Percentiles rank a stretch among this genome's conserved stretches.
Evolutionary conservation across 164 flowering plant genomes (phyloP).

Genomic region (Dillenia turbinata): DNA sequence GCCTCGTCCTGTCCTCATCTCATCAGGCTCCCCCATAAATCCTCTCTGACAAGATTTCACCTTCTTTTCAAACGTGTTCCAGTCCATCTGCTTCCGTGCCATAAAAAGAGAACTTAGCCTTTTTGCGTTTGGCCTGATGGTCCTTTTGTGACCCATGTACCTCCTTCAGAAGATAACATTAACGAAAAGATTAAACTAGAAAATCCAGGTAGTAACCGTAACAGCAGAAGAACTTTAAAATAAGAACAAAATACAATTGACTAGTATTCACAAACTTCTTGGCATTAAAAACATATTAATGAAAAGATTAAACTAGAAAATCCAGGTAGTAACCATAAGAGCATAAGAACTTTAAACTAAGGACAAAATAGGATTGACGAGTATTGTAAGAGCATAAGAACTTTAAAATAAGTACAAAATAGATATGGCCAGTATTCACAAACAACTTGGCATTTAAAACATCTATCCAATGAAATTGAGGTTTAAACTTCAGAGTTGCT

Average conservation of each 20-base stretch:
- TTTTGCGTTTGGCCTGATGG: constrained; percentile 92
- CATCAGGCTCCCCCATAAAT: constrained; percentile 98
- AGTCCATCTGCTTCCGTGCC: constrained; percentile 57
- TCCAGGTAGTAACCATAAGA: no score
- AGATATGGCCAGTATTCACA: no score
- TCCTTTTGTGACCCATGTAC: constrained; percentile 93
- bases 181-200: not conserved
- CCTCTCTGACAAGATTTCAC: constrained; percentile 79
- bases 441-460: no score
- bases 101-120: constrained; percentile 73
- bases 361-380: no score
- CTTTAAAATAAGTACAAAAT: no score
- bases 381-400: no score
- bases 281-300: not conserved
- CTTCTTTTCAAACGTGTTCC: constrained; percentile 68
- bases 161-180: constrained; percentile 53
- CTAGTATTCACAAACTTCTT: no score
- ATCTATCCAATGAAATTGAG: no score
- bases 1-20: constrained; percentile 80
- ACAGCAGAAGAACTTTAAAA: no score
- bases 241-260: no score
- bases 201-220: not conserved
- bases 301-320: not conserved
- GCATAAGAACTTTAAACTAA: no score
- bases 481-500: no score